phyloP scores from a whole-genome alignment of 2,329 filamentous ascomycete species.

The Paracoccidioides lutzii region DNA sequence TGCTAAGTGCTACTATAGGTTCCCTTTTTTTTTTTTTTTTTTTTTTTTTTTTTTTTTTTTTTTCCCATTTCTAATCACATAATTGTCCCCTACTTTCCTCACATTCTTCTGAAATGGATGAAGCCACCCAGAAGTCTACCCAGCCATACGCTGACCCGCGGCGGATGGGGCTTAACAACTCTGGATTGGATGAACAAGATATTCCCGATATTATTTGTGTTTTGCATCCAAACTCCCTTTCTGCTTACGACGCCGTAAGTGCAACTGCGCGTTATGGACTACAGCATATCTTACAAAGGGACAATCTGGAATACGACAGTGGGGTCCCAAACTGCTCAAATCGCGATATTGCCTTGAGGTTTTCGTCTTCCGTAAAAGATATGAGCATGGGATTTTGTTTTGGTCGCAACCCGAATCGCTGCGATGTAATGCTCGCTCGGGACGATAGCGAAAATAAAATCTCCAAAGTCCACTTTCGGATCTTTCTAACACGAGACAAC shows the following conservation, averaged over 20 bases:
- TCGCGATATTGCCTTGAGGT: constrained; percentile 60
- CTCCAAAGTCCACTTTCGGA: constrained; percentile 92
- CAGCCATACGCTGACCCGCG: constrained; percentile 72
- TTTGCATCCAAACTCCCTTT: constrained; percentile 62
- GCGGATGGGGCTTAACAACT: constrained; percentile 65
- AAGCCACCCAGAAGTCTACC: constrained; percentile 52
- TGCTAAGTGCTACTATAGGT: background rate
- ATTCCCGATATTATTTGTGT: constrained; percentile 82
- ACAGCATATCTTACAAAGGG: constrained; percentile 48
- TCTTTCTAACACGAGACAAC: constrained; percentile 75
- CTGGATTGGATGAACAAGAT: constrained; percentile 69
- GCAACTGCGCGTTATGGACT: constrained; percentile 40
- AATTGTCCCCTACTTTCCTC: background rate
- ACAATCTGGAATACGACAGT: constrained; percentile 31
- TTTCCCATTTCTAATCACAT: background rate
- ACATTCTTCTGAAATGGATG: constrained; percentile 16
- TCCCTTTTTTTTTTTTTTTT: too few species aligned
- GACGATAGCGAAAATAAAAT: constrained; percentile 57
- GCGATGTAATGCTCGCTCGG: constrained; percentile 60
- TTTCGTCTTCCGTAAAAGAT: constrained; percentile 61
- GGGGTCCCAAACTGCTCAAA: constrained; percentile 16
- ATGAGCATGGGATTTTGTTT: constrained; percentile 67
- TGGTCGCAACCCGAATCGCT: constrained; percentile 58
- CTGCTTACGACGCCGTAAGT: constrained; percentile 58
- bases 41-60: too few species aligned